Conservation (phyloP, 176 grass and related monocot species). For the Poa annua region DNA sequence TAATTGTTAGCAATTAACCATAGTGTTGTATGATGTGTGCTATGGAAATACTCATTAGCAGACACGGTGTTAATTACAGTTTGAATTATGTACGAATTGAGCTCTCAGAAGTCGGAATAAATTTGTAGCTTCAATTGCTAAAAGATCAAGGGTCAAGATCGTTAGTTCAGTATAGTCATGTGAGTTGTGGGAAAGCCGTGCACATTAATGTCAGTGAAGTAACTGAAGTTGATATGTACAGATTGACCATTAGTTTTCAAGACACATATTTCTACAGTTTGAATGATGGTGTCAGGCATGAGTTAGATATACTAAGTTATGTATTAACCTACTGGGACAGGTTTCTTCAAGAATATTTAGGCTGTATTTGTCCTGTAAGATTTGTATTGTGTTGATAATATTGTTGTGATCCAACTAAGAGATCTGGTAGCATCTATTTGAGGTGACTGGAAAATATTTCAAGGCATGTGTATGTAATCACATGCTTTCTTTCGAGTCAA, state of each 20-base stretch:
- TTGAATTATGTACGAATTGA: not conserved
- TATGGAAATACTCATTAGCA: slow-evolving; percentile 8
- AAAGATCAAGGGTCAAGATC: slow-evolving; percentile 8
- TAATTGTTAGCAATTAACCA: not conserved
- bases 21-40: not conserved
- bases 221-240: not conserved
- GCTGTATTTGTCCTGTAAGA: not conserved
- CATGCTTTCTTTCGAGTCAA: slow-evolving; percentile 15
- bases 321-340: not conserved
- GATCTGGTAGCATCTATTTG: slow-evolving; percentile 7
- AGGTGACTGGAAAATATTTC: not conserved
- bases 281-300: not conserved
- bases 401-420: slow-evolving; percentile 20
- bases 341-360: slow-evolving; percentile 6
- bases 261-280: not conserved
- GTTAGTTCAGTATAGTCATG: slow-evolving; percentile 9
- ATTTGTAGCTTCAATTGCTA: slow-evolving; percentile 7
- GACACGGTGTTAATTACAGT: slow-evolving; percentile 8
- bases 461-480: not conserved
- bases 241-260: not conserved
- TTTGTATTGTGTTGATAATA: slow-evolving; percentile 10
- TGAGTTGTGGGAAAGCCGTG: not conserved
- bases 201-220: slow-evolving; percentile 6
- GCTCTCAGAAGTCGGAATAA: slow-evolving; percentile 17
- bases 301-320: not conserved